Evolutionary conservation across 2,329 filamentous ascomycete species (phyloP).

Genomic region (Botrytis pseudocinerea): DNA sequence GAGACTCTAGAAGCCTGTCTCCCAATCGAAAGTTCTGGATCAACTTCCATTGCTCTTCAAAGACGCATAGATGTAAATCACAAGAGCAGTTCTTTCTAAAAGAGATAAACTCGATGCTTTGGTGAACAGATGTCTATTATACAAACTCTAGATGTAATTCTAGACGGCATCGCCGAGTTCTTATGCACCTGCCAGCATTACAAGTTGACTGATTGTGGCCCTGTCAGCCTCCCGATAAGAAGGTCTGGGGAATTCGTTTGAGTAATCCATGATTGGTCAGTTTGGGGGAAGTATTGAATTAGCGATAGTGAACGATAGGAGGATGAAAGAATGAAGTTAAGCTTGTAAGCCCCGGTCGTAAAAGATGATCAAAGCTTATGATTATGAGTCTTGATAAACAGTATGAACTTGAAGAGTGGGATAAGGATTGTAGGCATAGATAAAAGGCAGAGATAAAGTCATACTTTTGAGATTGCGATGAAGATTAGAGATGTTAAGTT

Average conservation of each 20-base stretch:
- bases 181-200: constrained; percentile 12
- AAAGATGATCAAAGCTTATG: background rate
- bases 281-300: constrained; percentile 5
- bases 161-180: constrained; percentile 17
- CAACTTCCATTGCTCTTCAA: constrained; percentile 8
- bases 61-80: background rate
- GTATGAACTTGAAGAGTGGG: background rate
- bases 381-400: background rate
- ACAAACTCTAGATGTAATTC: background rate
- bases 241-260: background rate
- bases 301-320: constrained; percentile 14
- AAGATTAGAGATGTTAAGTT: background rate
- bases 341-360: background rate
- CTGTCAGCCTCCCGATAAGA: constrained; percentile 24
- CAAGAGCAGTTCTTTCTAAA: background rate
- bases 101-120: background rate
- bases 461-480: background rate
- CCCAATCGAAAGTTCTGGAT: constrained; percentile 24
- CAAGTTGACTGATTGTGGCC: constrained; percentile 9
- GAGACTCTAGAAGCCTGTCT: constrained; percentile 23
- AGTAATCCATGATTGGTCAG: constrained; percentile 5
- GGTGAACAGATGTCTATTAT: background rate
- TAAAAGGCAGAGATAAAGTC: background rate
- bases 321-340: background rate
- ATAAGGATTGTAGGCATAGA: background rate